These are phyloP conservation scores for Taiozyma sp. DNA, from an alignment of 1,139 yeast species.

Conservation along the genomic window DNA sequence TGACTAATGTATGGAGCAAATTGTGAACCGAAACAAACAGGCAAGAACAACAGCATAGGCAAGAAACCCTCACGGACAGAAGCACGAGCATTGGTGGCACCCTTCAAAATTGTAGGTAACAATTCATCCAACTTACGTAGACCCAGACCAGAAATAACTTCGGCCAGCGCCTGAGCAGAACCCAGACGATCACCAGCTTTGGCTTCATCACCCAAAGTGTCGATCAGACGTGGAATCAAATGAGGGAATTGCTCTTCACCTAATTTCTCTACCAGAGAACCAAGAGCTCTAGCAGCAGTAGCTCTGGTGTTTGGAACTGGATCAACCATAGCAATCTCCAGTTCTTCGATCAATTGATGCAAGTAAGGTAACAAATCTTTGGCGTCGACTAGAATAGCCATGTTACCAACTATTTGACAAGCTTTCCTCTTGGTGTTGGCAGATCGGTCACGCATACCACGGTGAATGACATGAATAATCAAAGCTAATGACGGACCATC, in stretches of 20 bases:
- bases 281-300: conserved; percentile 95
- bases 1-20: conserved; percentile 84
- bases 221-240: conserved; percentile 76
- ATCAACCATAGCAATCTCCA: conserved; percentile 95
- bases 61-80: conserved; percentile 88
- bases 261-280: conserved; percentile 90
- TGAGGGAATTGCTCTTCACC: conserved; percentile 97
- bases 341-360: conserved; percentile 68
- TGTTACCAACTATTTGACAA: conserved; percentile 96
- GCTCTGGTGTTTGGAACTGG: conserved; percentile 98
- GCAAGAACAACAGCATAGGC: conserved; percentile 85
- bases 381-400: conserved; percentile 93
- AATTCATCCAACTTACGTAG: conserved; percentile 81
- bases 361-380: conserved; percentile 84
- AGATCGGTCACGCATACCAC: conserved; percentile 93
- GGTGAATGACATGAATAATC: conserved; percentile 87
- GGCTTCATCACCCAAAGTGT: conserved; percentile 73
- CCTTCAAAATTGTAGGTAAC: conserved; percentile 74
- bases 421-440: conserved; percentile 92
- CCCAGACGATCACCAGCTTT: conserved; percentile 93
- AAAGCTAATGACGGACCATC: conserved; percentile 97
- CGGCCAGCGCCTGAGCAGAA: conserved; percentile 95
- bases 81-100: conserved; percentile 60
- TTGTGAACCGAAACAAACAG: conserved; percentile 91
- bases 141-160: conserved; percentile 91